phyloP scores from a whole-genome alignment of 345 rosid species.

The Cardiospermum halicacabum region DNA sequence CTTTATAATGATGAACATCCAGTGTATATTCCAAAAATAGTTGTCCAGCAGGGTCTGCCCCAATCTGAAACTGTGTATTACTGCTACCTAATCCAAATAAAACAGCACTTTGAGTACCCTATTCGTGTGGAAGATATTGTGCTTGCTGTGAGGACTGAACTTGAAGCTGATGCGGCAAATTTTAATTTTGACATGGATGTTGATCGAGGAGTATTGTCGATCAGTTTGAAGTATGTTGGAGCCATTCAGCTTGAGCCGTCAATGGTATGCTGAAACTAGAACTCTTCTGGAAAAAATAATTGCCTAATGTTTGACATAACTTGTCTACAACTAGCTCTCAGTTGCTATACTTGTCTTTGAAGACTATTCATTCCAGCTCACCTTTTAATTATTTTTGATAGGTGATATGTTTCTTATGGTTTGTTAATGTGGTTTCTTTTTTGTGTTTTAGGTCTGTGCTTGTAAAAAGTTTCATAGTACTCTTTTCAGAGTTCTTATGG shows the following conservation, averaged over 20 bases:
- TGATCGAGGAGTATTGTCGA: conserved; percentile 47
- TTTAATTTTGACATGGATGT: conserved; percentile 44
- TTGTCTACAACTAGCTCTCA: background rate
- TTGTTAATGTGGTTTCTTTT: background rate
- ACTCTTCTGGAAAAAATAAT: background rate
- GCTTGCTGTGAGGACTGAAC: conserved; percentile 45
- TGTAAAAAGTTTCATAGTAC: conserved; percentile 68
- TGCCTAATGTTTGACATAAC: background rate
- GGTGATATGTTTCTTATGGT: background rate
- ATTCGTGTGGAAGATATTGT: conserved; percentile 43
- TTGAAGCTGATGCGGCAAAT: conserved; percentile 44
- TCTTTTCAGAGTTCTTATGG: conserved; percentile 55
- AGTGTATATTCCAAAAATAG: conserved; percentile 64
- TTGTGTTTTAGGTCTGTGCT: conserved; percentile 43
- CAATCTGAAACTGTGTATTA: conserved; percentile 28
- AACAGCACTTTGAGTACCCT: conserved; percentile 33
- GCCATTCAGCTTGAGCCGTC: conserved; percentile 29
- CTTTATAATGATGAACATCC: conserved; percentile 54
- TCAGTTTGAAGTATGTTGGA: conserved; percentile 47
- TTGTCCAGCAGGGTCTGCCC: conserved; percentile 31
- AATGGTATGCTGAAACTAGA: conserved; percentile 28
- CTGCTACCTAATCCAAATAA: conserved; percentile 56
- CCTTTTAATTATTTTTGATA: background rate
- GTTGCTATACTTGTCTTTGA: background rate
- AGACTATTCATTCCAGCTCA: background rate